Percentiles rank a stretch among this genome's conserved stretches.
Conservation (phyloP, 73 alveolate genomes). For the Paramecium bursaria region DNA sequence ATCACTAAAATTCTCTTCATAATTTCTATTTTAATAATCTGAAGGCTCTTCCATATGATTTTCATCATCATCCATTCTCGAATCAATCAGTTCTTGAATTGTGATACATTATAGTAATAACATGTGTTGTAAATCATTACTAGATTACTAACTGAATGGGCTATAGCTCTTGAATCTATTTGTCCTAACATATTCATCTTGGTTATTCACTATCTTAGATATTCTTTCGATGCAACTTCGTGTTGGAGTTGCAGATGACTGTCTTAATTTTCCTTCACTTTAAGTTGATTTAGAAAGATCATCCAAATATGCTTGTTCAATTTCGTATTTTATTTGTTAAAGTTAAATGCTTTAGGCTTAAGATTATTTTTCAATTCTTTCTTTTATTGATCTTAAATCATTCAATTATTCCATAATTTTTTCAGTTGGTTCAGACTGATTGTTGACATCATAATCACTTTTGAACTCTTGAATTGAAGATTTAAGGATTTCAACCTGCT, state of each 20-base stretch:
- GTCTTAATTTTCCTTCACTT: not conserved
- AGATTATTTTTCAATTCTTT: not conserved
- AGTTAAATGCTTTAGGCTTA: not conserved
- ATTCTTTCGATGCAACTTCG: not conserved
- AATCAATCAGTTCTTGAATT: constrained; percentile 23
- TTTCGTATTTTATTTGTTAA: constrained; percentile 6
- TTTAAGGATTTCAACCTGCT: not conserved
- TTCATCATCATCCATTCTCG: not conserved
- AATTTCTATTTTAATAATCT: no score
- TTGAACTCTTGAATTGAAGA: constrained; percentile 1
- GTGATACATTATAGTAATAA: not conserved
- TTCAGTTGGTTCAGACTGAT: constrained; percentile 16
- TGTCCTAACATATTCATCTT: not conserved
- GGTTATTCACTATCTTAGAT: not conserved
- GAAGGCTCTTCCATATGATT: not conserved
- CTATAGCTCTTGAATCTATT: constrained; percentile 4
- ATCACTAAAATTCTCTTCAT: no score
- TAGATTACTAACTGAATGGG: not conserved
- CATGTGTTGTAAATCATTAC: not conserved
- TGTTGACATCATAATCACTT: not conserved
- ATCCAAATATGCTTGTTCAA: not conserved
- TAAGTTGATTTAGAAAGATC: not conserved
- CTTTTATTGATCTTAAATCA: constrained; percentile 28
- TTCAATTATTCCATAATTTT: constrained; percentile 3
- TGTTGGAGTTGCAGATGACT: not conserved